These are phyloP conservation scores for Bretschneidera sinensis DNA, from an alignment of 345 rosid genomes.

Conservation along the genomic window DNA sequence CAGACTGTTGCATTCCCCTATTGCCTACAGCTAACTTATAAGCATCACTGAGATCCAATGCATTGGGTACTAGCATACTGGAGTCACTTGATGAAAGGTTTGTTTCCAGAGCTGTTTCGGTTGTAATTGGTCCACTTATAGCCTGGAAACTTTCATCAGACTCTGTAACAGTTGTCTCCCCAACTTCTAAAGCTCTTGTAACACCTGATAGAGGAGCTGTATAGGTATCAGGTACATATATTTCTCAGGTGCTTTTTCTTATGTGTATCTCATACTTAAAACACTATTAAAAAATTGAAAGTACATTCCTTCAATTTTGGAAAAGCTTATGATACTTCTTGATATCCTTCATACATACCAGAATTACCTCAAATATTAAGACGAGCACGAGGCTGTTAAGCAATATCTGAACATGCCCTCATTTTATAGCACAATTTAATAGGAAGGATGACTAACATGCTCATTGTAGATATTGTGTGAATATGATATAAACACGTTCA, in stretches of 20 bases:
- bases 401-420: no score
- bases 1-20: constrained; percentile 52
- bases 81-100: constrained; percentile 33
- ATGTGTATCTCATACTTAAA: no score
- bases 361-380: no score
- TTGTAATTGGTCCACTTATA: constrained; percentile 19
- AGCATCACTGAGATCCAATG: constrained; percentile 75
- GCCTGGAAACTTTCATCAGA: constrained; percentile 21
- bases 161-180: constrained; percentile 16
- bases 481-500: no score
- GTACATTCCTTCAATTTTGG: constrained; percentile 3
- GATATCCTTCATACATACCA: no score
- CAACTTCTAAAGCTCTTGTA: constrained; percentile 25
- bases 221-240: neutral
- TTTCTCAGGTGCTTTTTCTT: neutral
- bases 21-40: constrained; percentile 66
- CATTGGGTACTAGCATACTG: constrained; percentile 31
- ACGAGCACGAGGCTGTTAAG: no score
- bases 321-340: neutral
- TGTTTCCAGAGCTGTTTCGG: constrained; percentile 33
- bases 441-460: no score
- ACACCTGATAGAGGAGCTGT: constrained; percentile 34
- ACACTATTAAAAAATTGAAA: neutral
- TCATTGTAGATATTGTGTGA: no score
- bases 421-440: no score